These are phyloP conservation scores for Alloteropsis semialata DNA, from an alignment of 176 grass and related monocot genomes.

Conservation along the genomic window DNA sequence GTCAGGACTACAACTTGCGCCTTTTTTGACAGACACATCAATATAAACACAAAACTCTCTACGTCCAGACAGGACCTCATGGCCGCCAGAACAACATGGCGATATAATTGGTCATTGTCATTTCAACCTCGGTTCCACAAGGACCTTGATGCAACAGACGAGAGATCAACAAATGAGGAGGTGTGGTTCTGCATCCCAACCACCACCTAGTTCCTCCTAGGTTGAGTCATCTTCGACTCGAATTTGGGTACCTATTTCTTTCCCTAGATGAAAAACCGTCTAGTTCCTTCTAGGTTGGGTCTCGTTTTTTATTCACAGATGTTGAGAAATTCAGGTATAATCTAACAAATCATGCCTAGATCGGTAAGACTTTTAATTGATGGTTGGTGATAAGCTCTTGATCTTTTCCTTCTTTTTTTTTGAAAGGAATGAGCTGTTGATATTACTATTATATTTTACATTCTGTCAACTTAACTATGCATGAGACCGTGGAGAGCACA, in stretches of 20 bases:
- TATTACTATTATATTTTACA: not conserved
- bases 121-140: constrained; percentile 10
- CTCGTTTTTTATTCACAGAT: too few species aligned
- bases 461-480: not conserved
- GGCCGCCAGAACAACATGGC: constrained; percentile 3
- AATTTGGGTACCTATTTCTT: too few species aligned
- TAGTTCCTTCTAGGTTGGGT: too few species aligned
- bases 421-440: not conserved
- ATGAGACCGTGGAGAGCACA: not conserved
- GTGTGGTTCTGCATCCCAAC: too few species aligned
- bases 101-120: constrained; percentile 15
- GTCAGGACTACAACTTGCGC: constrained; percentile 16
- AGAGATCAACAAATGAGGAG: not conserved
- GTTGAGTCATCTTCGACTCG: too few species aligned
- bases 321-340: not conserved
- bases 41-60: constrained; percentile 5
- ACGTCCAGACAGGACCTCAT: constrained; percentile 3
- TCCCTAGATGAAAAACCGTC: too few species aligned
- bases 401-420: too few species aligned
- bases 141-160: not conserved
- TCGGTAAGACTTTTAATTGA: not conserved
- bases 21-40: not conserved
- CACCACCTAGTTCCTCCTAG: too few species aligned
- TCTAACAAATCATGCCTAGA: not conserved
- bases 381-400: not conserved